These are phyloP conservation scores for Metschnikowia peoriensis DNA, from an alignment of 805 yeast species.

Conservation along the genomic window DNA sequence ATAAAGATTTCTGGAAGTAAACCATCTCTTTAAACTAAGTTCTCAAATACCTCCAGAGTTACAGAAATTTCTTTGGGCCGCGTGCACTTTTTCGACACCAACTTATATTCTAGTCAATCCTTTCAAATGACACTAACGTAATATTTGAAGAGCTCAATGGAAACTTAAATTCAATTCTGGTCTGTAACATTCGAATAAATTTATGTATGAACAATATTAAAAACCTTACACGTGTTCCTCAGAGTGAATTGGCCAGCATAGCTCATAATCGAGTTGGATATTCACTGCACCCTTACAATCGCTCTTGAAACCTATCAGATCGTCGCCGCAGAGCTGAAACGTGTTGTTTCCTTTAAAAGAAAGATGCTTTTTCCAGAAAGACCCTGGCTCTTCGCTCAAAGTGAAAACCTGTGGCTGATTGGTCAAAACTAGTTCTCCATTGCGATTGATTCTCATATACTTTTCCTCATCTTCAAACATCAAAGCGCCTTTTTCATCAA, in stretches of 20 bases:
- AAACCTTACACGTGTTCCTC: background rate
- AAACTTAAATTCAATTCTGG: too few relatives aligned
- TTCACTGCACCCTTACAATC: background rate
- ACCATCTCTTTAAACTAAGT: too few relatives aligned
- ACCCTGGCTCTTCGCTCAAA: background rate
- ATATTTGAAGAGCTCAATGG: too few relatives aligned
- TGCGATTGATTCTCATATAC: background rate
- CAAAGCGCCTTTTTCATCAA: background rate
- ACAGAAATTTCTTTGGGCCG: too few relatives aligned
- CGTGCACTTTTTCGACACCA: too few relatives aligned
- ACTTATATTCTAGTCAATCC: too few relatives aligned
- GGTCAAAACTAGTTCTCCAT: background rate
- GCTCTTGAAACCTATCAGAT: background rate
- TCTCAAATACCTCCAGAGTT: too few relatives aligned
- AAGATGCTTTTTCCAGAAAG: background rate
- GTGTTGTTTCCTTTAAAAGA: background rate
- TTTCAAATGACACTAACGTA: too few relatives aligned
- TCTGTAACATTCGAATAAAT: too few relatives aligned
- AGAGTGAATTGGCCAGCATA: background rate
- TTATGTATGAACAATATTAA: too few relatives aligned
- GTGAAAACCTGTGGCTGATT: background rate
- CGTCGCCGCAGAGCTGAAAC: background rate
- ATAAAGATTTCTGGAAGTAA: too few relatives aligned
- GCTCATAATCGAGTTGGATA: background rate
- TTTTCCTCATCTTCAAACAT: background rate